Conservation (phyloP, 2,329 filamentous ascomycete species). For the Pseudogymnoascus sp. region DNA sequence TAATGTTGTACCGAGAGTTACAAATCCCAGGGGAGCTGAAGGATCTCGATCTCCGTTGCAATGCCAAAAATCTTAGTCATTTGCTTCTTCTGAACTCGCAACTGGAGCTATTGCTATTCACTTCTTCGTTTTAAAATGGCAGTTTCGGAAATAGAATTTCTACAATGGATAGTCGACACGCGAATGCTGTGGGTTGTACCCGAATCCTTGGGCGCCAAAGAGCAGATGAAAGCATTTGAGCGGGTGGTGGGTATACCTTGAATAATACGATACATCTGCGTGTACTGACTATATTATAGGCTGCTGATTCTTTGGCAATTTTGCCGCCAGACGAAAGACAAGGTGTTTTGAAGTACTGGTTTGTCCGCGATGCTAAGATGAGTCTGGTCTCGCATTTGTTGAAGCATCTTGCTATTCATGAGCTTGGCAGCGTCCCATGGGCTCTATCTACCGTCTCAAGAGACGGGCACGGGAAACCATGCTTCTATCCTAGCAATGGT, state of each 20-base stretch:
- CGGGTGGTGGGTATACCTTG: not conserved
- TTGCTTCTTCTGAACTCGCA: not conserved
- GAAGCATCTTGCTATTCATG: constrained; percentile 62
- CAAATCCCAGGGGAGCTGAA: not conserved
- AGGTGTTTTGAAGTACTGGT: constrained; percentile 53
- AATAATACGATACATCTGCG: not conserved
- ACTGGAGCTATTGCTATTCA: not conserved
- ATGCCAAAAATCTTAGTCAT: not conserved
- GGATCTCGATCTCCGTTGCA: not conserved
- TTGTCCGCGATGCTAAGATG: constrained; percentile 67
- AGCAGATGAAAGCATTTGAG: constrained; percentile 29
- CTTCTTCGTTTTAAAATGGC: not conserved
- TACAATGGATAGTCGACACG: constrained; percentile 58
- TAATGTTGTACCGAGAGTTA: not conserved
- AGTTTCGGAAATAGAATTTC: constrained; percentile 28
- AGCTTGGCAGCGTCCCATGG: constrained; percentile 54
- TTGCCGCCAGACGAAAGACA: constrained; percentile 48
- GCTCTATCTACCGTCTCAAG: constrained; percentile 47
- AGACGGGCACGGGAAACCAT: constrained; percentile 40
- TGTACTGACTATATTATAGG: constrained; percentile 32
- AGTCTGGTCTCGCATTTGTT: constrained; percentile 63
- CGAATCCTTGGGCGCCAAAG: constrained; percentile 29
- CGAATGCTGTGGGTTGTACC: constrained; percentile 46
- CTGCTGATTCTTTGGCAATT: constrained; percentile 45
- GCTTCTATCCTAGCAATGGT: constrained; percentile 27